Evolutionary conservation across 2,329 filamentous ascomycete genomes (phyloP), one percentile per base, ranked within the genome.

Genomic region (Talaromyces islandicus): DNA sequence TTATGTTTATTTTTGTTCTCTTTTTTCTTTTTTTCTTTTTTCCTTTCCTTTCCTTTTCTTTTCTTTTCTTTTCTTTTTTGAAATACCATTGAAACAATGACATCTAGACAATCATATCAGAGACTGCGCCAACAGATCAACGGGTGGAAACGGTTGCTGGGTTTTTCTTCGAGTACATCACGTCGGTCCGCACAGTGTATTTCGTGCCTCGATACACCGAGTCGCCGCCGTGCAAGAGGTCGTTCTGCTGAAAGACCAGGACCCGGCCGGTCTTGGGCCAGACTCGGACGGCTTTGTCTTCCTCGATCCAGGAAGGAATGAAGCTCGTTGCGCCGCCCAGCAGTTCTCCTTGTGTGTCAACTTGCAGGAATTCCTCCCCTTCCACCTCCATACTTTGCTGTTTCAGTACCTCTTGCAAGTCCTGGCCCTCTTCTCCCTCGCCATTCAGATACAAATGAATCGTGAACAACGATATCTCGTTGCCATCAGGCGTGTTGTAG

Each of bases 401-500:
- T 55, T 46, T 35, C 54, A 74, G 50, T 24, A 57, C 21, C 53
- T 72, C 70, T 7, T 64, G 50, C 25, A 70, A 57, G 64, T 74
- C 68, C 58, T 77, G 71, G 10, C 50, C 59, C n/a, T 57, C 54
- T 52, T 73, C 69, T 7, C 71, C 72, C 3, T 75, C 70, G 29
- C 80, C 79, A 63, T 79, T 83, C 54, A 84, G 71, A 64, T 86
- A 85, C 17, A 85, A 64, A 61, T 86, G 83, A 30, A 86, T 67
- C 0, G 83, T 85, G 63, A 80, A 83, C 56, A 79, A 80, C 1
- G 81, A 81, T 12, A 72, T 69, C 69, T 84, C 78, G 21, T 71
- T 75, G 7, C 77, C 74, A 57, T 85, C 81, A 0, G 81, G 79
- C 17, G 84, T 86, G 55, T 77, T 76, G 65, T 88, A 93, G 0